Evolutionary conservation across 345 rosid genomes (phyloP).

Genomic region (Lepidium africanum): DNA sequence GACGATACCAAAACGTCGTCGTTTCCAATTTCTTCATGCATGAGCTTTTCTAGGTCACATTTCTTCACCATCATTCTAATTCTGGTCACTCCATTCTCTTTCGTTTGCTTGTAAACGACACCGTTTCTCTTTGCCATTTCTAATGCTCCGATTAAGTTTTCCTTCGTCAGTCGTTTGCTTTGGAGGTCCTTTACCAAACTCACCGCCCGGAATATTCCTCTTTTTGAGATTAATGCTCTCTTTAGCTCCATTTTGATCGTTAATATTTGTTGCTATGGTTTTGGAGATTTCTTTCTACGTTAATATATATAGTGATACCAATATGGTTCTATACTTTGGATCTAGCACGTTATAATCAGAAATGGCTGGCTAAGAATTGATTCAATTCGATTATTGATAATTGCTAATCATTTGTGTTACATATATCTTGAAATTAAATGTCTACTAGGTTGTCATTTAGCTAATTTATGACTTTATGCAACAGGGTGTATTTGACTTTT

Average conservation of each 20-base stretch:
- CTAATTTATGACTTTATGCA: neutral
- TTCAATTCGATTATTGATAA: neutral
- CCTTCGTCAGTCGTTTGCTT: neutral
- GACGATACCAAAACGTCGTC: slow-evolving; percentile 54
- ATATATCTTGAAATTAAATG: neutral
- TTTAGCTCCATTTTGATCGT: neutral
- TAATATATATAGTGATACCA: neutral
- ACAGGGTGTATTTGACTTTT: neutral
- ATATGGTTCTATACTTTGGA: neutral
- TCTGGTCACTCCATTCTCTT: slow-evolving; percentile 28
- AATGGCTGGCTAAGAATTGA: slow-evolving; percentile 8
- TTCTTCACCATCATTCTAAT: slow-evolving; percentile 54
- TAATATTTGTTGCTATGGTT: neutral
- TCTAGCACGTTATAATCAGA: neutral
- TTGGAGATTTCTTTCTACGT: neutral
- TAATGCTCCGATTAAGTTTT: neutral
- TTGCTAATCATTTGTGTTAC: slow-evolving; percentile 2
- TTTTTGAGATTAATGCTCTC: neutral
- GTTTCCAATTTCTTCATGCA: slow-evolving; percentile 35
- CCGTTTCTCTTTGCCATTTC: neutral
- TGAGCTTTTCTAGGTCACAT: slow-evolving; percentile 58
- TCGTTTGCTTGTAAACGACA: neutral
- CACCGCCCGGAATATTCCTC: neutral
- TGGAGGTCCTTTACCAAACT: neutral
- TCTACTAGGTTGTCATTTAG: neutral